Percentiles rank a stretch among this genome's conserved stretches.
Conservation (phyloP, 2,329 filamentous ascomycete genomes). For the Colletotrichum simmondsii region DNA sequence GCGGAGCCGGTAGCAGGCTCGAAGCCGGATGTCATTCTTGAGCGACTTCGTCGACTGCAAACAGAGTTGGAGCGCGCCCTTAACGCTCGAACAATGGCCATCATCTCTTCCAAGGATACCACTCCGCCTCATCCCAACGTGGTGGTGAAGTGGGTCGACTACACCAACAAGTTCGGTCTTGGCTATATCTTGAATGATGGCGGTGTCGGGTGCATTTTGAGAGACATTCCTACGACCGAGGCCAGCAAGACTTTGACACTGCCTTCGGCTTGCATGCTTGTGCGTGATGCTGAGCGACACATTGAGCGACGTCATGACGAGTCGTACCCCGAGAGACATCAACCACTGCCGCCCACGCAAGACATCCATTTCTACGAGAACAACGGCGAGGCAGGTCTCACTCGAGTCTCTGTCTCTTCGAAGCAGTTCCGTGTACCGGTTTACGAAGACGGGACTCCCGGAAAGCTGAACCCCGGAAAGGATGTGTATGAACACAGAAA, state of each 20-base stretch:
- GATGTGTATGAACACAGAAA: constrained; percentile 74
- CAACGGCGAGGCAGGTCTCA: constrained; percentile 71
- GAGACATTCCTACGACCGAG: constrained; percentile 64
- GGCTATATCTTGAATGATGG: constrained; percentile 87
- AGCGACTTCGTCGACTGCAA: constrained; percentile 66
- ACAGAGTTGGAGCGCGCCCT: constrained; percentile 70
- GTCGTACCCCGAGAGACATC: constrained; percentile 65
- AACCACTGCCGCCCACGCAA: constrained; percentile 72
- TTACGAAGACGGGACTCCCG: constrained; percentile 68
- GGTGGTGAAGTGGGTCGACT: constrained; percentile 87
- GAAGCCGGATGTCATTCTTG: constrained; percentile 67
- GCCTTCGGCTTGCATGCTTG: constrained; percentile 78
- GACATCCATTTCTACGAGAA: constrained; percentile 81
- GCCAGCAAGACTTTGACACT: constrained; percentile 62
- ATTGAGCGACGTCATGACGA: constrained; percentile 70
- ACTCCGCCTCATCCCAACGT: constrained; percentile 69
- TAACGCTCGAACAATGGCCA: constrained; percentile 71
- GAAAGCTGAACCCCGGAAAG: constrained; percentile 70
- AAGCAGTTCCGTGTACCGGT: constrained; percentile 68
- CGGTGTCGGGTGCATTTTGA: constrained; percentile 78
- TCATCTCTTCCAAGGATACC: constrained; percentile 65
- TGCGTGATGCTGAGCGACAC: constrained; percentile 77
- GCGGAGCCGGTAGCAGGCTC: constrained; percentile 62
- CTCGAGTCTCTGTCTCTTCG: constrained; percentile 71
- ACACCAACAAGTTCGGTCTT: constrained; percentile 86